phyloP scores from a whole-genome alignment of 495 filamentous ascomycete species.

The Penicillium waksmanii region DNA sequence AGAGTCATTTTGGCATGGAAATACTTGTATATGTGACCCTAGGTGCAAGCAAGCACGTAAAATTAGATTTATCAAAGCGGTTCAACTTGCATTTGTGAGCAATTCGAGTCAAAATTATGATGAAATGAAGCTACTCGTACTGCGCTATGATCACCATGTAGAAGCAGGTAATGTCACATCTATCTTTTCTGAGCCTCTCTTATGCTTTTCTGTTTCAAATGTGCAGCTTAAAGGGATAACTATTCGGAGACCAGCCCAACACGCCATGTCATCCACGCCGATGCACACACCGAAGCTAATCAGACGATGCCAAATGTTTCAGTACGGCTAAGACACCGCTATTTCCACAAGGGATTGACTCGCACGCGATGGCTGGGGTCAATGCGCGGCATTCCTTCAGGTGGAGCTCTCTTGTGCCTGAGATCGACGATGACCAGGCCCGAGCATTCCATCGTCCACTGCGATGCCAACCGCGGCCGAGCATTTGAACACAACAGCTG shows the following conservation, averaged over 20 bases:
- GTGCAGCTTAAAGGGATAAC: neutral
- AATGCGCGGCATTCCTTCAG: constrained; percentile 2
- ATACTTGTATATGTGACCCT: no score
- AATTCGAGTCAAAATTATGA: no score
- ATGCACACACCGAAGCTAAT: neutral
- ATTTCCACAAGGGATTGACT: constrained; percentile 7
- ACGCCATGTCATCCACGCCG: neutral
- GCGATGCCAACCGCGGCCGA: neutral
- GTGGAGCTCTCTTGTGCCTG: neutral
- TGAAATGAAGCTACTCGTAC: no score
- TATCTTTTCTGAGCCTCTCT: neutral
- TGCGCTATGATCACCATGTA: no score
- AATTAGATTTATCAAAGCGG: no score
- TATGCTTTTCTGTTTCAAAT: neutral
- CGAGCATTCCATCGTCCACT: neutral
- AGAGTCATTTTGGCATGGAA: no score
- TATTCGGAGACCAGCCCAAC: neutral
- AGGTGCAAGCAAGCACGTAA: no score
- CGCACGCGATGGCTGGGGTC: neutral
- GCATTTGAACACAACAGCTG: neutral
- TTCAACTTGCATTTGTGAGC: no score
- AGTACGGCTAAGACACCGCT: constrained; percentile 1
- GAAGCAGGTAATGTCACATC: neutral
- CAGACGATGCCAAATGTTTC: neutral
- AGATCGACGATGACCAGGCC: neutral